Conservation (phyloP, 331 rosid species). For the Pyrus hybrid region DNA sequence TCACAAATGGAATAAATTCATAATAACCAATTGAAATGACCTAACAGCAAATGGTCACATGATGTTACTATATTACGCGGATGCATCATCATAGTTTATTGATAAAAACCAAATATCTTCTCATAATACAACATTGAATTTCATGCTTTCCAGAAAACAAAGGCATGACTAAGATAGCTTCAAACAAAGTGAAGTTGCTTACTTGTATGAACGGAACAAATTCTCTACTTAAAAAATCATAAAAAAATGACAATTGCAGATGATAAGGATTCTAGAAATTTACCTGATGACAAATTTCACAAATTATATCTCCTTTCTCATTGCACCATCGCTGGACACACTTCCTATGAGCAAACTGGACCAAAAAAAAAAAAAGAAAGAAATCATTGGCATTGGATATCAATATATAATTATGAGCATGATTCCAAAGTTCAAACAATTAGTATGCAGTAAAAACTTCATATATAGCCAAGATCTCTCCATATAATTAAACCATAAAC, state of each 20-base stretch:
- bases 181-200: neutral
- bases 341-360: slow-evolving; percentile 55
- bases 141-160: neutral
- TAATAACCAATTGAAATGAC: neutral
- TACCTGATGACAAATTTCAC: slow-evolving; percentile 64
- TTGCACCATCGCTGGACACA: slow-evolving; percentile 67
- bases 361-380: too few species aligned
- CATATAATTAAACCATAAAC: neutral
- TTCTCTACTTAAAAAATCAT: neutral
- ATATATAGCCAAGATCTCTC: neutral
- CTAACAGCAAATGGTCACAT: neutral
- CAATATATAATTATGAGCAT: neutral
- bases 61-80: neutral
- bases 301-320: slow-evolving; percentile 55
- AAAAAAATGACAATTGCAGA: neutral
- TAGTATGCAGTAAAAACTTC: neutral
- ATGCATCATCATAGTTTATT: neutral
- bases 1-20: neutral
- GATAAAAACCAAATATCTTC: neutral
- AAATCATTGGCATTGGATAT: neutral
- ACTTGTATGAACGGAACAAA: neutral
- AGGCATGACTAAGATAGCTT: neutral
- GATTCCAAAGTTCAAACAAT: neutral
- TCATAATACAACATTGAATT: neutral
- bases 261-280: neutral